A percentile compares a stretch with the other conserved stretches of the same genome.
phyloP scores from a whole-genome alignment of 1,139 yeast genomes.

The Lodderomyces orthopsilosis region DNA sequence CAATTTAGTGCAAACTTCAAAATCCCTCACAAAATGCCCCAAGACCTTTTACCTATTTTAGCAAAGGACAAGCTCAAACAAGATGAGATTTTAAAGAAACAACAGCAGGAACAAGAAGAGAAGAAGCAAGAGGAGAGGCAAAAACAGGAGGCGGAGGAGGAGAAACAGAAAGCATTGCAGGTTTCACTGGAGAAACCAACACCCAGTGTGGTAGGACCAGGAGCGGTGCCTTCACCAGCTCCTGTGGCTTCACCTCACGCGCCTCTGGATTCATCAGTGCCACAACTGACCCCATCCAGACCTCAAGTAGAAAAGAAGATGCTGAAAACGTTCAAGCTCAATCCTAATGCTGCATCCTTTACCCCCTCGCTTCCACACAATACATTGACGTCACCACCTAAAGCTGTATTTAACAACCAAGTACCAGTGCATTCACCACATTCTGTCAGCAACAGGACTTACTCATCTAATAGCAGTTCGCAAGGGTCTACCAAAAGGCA shows the following conservation, averaged over 20 bases:
- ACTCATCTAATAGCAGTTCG: slow-evolving; percentile 21
- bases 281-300: not conserved
- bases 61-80: slow-evolving; percentile 67
- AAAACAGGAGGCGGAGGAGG: slow-evolving; percentile 17
- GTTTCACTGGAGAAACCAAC: not conserved
- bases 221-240: slow-evolving; percentile 5
- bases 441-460: slow-evolving; percentile 30
- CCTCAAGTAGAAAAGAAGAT: slow-evolving; percentile 46
- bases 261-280: not conserved
- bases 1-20: slow-evolving; percentile 83
- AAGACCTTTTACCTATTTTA: slow-evolving; percentile 72
- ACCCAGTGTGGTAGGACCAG: no score
- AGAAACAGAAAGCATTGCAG: slow-evolving; percentile 7
- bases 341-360: slow-evolving; percentile 69
- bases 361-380: slow-evolving; percentile 48
- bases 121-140: slow-evolving; percentile 13
- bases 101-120: slow-evolving; percentile 18
- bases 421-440: slow-evolving; percentile 38
- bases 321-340: slow-evolving; percentile 64
- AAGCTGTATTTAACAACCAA: slow-evolving; percentile 21
- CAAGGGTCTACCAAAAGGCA: slow-evolving; percentile 30
- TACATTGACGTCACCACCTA: slow-evolving; percentile 30
- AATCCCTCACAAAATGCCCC: slow-evolving; percentile 70
- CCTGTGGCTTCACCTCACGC: slow-evolving; percentile 8
- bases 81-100: slow-evolving; percentile 52